Percentiles rank a stretch among this genome's conserved stretches.
These are phyloP conservation scores for Solanum sejunctum DNA, from an alignment of 257 asterid species.

Conservation along the genomic window DNA sequence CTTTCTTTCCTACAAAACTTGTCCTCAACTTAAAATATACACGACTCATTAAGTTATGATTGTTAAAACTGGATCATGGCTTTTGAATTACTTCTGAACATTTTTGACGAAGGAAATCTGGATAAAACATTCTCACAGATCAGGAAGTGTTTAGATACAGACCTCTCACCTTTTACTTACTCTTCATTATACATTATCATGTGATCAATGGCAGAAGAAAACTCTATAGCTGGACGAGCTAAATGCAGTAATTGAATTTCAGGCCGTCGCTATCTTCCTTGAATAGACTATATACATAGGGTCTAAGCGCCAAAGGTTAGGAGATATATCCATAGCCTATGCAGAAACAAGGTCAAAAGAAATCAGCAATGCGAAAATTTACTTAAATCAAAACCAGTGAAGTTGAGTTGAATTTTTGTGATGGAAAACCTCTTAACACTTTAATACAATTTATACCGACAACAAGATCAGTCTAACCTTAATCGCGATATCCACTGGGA, in stretches of 20 bases:
- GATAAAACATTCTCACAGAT: neutral
- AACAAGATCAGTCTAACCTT: neutral
- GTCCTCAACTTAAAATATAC: neutral
- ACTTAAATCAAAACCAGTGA: neutral
- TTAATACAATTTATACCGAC: neutral
- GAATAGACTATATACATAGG: slow-evolving; percentile 82
- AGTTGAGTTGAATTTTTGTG: neutral
- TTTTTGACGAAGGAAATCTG: neutral
- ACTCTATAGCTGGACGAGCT: neutral
- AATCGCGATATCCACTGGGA: neutral
- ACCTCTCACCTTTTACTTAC: neutral
- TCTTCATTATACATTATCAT: neutral
- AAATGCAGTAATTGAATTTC: neutral
- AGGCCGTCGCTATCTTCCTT: slow-evolving; percentile 54
- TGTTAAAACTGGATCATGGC: neutral
- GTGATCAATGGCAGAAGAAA: neutral
- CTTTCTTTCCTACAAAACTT: neutral
- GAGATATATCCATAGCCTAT: slow-evolving; percentile 87
- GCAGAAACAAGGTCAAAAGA: neutral
- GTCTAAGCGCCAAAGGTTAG: slow-evolving; percentile 80
- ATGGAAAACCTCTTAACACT: neutral
- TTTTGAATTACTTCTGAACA: neutral
- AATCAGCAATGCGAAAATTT: neutral
- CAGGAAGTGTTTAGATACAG: neutral
- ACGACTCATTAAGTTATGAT: neutral